These are phyloP conservation scores for Paradendryphiella salina DNA, from an alignment of 2,329 filamentous ascomycete genomes.

Conservation along the genomic window DNA sequence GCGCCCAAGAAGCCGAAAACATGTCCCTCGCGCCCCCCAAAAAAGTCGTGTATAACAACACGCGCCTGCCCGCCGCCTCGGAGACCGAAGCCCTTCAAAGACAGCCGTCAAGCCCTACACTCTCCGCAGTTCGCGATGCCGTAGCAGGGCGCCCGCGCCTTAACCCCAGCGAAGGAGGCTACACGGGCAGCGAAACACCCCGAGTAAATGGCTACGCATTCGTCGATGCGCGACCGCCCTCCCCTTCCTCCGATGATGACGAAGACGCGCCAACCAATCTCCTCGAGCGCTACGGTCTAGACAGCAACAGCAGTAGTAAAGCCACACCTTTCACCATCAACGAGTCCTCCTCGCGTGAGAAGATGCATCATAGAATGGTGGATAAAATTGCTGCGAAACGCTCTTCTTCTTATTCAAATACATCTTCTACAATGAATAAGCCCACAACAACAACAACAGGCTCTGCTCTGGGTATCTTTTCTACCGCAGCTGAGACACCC, in stretches of 20 bases:
- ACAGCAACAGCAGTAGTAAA: constrained; percentile 4
- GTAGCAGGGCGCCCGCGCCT: constrained; percentile 72
- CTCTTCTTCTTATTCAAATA: constrained; percentile 1
- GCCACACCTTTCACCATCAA: constrained; percentile 69
- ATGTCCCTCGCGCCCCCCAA: constrained; percentile 75
- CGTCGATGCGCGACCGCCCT: constrained; percentile 89
- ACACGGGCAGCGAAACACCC: constrained; percentile 75
- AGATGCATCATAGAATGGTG: constrained; percentile 73
- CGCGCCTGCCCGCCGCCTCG: constrained; percentile 64
- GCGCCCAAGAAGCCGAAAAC: constrained; percentile 68
- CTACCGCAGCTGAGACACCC: constrained; percentile 50
- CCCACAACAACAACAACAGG: not conserved
- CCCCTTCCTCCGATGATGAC: constrained; percentile 60
- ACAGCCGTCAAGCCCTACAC: constrained; percentile 72
- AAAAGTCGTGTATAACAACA: constrained; percentile 78
- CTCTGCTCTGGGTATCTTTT: constrained; percentile 35
- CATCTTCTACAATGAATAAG: too few relatives aligned
- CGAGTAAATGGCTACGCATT: constrained; percentile 92
- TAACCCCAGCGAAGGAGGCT: constrained; percentile 64
- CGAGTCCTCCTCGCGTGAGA: constrained; percentile 75
- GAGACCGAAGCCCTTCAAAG: constrained; percentile 44
- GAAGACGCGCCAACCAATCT: constrained; percentile 47
- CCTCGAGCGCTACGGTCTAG: constrained; percentile 51
- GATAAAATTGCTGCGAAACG: constrained; percentile 28
- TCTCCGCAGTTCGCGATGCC: constrained; percentile 80